Base-by-base conservation (phyloP, 768 basidiomycete genomes). In the Boletus vinaceobasis region DNA sequence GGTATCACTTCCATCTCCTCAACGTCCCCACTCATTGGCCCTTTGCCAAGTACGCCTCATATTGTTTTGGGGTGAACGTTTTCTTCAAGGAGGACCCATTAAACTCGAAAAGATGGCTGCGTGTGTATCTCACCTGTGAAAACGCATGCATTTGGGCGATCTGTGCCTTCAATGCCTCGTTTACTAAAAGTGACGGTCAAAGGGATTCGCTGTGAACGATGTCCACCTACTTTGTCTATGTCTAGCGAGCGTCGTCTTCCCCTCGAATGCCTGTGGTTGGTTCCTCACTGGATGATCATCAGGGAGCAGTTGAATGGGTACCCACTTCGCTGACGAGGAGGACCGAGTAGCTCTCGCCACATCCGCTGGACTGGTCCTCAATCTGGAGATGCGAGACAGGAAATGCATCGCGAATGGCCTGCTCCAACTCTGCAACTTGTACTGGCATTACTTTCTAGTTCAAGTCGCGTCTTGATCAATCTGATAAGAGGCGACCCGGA, bases 141-240 rank as follows among this genome's bases (percentile, higher is more conserved):
- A 93, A 93, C 5, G 91, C 90, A 62, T 93, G 90, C 80, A 93
- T 85, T 53, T 86, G 81, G 0, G 86, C 75, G 53, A 93, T 91
- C 61, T 91, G 77, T 2, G 73, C 73, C 72, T 88, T 92, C 63
- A 93, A 67, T 9, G 85, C 64, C 23, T 90, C 85, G 62, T 93
- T 92, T 54, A 93, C 90, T 93, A 56, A 17, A 27, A 45, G 8
- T 42, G 38, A 50, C 19, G 43, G 53, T 59, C 60, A 59, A 43
- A 1, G n/a, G n/a, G 8, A 33, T 27, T 39, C 39, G 43, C 21
- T 50, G 51, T 13, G 7, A 2, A 46, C 15, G 17, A 48, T 37
- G 47, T 35, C 45, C 14, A 73, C 79, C 50, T 64, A 91, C 90
- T 81, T 69, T 81, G 73, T 39, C 84, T 77, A 66, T 93, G 90